Evolutionary conservation across 2,329 filamentous ascomycete species (phyloP).

Genomic region (Pseudogymnoascus sp.): DNA sequence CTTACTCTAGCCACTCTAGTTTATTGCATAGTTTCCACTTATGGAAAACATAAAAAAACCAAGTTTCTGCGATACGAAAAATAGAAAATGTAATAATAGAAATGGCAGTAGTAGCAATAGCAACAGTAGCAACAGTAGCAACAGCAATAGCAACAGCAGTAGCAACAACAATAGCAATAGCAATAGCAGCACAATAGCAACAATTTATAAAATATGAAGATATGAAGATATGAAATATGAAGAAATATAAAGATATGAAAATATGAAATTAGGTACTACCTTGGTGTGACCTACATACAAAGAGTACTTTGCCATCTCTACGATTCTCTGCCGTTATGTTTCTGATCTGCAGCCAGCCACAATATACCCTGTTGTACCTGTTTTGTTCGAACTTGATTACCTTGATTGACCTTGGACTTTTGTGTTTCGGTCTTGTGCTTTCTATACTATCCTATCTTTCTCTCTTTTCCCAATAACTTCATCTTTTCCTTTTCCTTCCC

Average conservation of each 20-base stretch:
- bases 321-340: background rate
- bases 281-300: background rate
- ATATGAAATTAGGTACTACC: conserved; percentile 1
- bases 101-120: background rate
- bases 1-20: background rate
- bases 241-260: background rate
- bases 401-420: background rate
- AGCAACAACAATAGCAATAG: background rate
- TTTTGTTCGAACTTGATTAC: background rate
- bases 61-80: background rate
- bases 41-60: background rate
- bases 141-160: background rate
- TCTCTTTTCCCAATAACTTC: background rate
- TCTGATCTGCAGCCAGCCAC: background rate
- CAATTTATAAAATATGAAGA: background rate
- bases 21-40: background rate
- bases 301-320: background rate
- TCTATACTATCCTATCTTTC: background rate
- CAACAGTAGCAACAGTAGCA: background rate
- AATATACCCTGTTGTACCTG: conserved; percentile 2
- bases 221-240: background rate
- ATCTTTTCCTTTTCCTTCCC: background rate
- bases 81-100: too few relatives aligned
- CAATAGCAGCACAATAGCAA: background rate
- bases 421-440: background rate